Base-by-base conservation (phyloP, 805 yeast species). In the Spathaspora boniae region DNA sequence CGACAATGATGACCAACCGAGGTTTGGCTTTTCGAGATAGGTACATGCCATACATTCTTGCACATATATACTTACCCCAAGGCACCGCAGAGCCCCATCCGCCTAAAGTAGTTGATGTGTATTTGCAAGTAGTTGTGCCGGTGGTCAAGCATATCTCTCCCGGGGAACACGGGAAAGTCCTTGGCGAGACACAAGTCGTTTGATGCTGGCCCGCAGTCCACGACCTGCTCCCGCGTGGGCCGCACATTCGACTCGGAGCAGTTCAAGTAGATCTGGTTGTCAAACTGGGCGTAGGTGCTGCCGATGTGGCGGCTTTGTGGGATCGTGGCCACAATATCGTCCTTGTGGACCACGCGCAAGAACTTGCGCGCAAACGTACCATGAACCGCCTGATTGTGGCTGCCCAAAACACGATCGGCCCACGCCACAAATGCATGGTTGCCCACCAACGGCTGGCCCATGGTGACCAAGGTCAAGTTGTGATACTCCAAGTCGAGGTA, bases 391-490 rank as follows among this genome's bases (percentile, higher is more conserved):
- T 51, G 44, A 24, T 31, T 9, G 2, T 36, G 17, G 37, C 70
- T 62, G 4, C 62, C 65, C 52, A 61, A 33, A 2, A 48, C 60
- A 2, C 23, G 26, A 36, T 65, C 69, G 3, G 56, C 56, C 67
- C 69, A 68, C 3, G 43, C 32, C 1, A 58, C 56, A 36, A 69
- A 66, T n/a, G 47, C 48, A 12, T 46, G 38, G 43, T 70, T 68
- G 2, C 74, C 75, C 5, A 65, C 38, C 16, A 65, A 50, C 0
- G 75, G 75, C 46, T 60, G 73, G 2, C 74, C 75, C 64, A 68
- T 56, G 1, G 74, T 67, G 4, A 66, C 57, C 26, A 69, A 30
- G 1, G 55, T 50, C 26, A 58, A 31, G 16, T 53, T 50, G 12
- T 57, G 51, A 36, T 46, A 58, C 2, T 69, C 68, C 34, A 54